Evolutionary conservation across 306 rosid species (phyloP).

Genomic region (Vigna angularis): DNA sequence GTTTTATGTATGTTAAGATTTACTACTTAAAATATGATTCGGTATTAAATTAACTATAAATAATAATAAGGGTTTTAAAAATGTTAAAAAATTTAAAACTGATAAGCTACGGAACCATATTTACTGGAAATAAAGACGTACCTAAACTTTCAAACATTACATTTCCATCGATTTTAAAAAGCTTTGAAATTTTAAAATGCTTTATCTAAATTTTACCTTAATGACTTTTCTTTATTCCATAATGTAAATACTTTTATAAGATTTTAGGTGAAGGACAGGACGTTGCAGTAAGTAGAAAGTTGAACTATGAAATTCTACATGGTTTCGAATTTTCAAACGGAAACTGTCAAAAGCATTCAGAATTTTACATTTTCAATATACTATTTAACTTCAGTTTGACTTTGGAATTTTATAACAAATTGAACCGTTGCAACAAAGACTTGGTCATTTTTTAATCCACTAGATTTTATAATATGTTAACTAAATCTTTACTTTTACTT

Average conservation of each 20-base stretch:
- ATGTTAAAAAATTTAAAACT: too few relatives aligned
- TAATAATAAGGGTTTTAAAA: too few relatives aligned
- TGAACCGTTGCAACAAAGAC: constrained; percentile 30
- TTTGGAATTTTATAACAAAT: constrained; percentile 7
- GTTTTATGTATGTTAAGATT: too few relatives aligned
- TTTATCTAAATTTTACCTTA: neutral
- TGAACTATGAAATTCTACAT: neutral
- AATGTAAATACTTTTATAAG: neutral
- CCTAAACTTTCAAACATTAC: too few relatives aligned
- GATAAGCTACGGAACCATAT: too few relatives aligned
- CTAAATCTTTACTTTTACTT: neutral
- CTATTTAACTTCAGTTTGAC: constrained; percentile 10
- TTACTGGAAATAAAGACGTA: too few relatives aligned
- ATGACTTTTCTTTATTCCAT: neutral
- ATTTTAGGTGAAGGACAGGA: neutral
- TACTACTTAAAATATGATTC: too few relatives aligned
- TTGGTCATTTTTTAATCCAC: neutral
- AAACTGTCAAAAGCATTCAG: neutral
- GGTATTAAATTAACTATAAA: too few relatives aligned
- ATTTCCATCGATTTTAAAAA: neutral
- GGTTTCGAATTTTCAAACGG: neutral
- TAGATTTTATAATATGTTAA: neutral
- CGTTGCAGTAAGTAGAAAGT: constrained; percentile 28
- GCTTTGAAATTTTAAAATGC: neutral
- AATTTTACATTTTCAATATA: neutral